Conservation (phyloP, 257 asterid species). For the Forsythia suspensa region DNA sequence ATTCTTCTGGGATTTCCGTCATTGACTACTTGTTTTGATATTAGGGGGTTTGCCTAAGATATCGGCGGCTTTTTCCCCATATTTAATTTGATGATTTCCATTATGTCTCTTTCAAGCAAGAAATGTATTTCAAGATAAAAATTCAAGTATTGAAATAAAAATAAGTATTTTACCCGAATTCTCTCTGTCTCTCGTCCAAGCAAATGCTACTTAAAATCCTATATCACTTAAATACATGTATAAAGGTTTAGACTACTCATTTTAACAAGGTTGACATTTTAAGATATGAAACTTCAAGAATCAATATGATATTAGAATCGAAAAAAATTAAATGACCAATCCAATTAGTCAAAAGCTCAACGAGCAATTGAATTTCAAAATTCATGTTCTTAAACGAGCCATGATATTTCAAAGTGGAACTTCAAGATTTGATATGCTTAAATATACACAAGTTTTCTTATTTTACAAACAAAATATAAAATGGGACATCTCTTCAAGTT, state of each 20-base stretch:
- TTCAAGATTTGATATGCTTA: background rate
- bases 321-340: too few species aligned
- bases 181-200: background rate
- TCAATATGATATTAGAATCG: too few species aligned
- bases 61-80: slow-evolving; percentile 11
- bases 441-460: background rate
- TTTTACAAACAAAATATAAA: background rate
- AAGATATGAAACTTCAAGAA: too few species aligned
- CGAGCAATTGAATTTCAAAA: too few species aligned
- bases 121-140: slow-evolving; percentile 16
- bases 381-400: too few species aligned
- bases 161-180: background rate
- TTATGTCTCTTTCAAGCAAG: slow-evolving; percentile 28
- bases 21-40: slow-evolving; percentile 57
- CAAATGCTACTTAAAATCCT: background rate
- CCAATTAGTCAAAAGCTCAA: too few species aligned
- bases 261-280: too few species aligned
- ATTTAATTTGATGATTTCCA: slow-evolving; percentile 7
- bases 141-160: slow-evolving; percentile 30
- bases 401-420: too few species aligned
- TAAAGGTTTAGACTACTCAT: rapidly evolving
- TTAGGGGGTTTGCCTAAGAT: slow-evolving; percentile 6
- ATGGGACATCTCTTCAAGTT: background rate
- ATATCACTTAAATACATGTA: too few species aligned
- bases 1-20: slow-evolving; percentile 47